Conservation (phyloP, 2,329 filamentous ascomycete genomes). For the Exophiala sideris region DNA sequence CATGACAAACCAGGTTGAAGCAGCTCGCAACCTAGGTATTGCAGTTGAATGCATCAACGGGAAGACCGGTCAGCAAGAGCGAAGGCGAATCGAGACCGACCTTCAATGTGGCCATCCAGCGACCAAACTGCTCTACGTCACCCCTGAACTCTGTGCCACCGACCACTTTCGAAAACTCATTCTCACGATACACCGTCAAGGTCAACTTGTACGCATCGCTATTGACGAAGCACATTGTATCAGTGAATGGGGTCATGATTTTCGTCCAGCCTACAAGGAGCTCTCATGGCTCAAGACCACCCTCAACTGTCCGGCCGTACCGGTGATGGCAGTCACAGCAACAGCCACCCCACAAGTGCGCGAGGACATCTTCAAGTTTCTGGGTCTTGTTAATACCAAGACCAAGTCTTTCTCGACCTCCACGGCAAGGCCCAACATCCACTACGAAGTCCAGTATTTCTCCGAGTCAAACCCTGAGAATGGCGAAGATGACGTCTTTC, state of each 20-base stretch:
- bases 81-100: conserved; percentile 69
- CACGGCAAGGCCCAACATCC: conserved; percentile 78
- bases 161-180: conserved; percentile 74
- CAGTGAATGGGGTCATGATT: conserved; percentile 97
- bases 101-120: conserved; percentile 82
- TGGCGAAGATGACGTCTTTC: conserved; percentile 67
- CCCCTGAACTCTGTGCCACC: conserved; percentile 79
- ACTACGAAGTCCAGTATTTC: conserved; percentile 77
- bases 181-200: conserved; percentile 70
- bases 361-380: conserved; percentile 73
- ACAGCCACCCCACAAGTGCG: conserved; percentile 81
- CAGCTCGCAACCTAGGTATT: conserved; percentile 70
- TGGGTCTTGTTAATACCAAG: conserved; percentile 58
- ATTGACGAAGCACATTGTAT: conserved; percentile 97
- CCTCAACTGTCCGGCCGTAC: conserved; percentile 68
- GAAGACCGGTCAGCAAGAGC: conserved; percentile 65
- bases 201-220: conserved; percentile 80
- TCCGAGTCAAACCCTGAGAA: conserved; percentile 39
- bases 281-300: conserved; percentile 79
- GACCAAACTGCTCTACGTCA: conserved; percentile 84
- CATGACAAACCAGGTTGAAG: conserved; percentile 93
- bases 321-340: conserved; percentile 88
- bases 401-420: conserved; percentile 75
- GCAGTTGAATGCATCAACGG: conserved; percentile 84
- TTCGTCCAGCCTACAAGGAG: conserved; percentile 85